Evolutionary conservation across 2,329 filamentous ascomycete genomes (phyloP), one percentile per base, ranked within the genome.

Genomic region (Curvularia lunata): DNA sequence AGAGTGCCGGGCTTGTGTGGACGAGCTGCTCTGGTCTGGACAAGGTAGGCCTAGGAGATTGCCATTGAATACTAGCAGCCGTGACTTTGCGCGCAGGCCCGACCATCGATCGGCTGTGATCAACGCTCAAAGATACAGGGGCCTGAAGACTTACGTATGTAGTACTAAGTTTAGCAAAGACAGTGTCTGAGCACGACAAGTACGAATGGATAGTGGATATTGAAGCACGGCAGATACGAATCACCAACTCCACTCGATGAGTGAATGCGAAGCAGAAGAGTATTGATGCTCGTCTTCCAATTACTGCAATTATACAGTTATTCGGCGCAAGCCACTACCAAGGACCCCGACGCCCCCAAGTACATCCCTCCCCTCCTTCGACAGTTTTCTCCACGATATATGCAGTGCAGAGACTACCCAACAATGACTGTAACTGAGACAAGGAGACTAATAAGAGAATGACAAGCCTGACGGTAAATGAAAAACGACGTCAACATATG

Each of bases 321-420:
- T 57, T 46, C 59, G 54, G 60, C 61, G 61, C 56, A 63, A 59
- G 52, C 54, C 58, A 64, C 56, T 59, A 62, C 54, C 56, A 54
- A 63, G 66, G 66, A 71, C 66, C 63, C 64, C 65, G 63, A 66
- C 68, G 59, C 72, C 30, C 68, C 66, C 63, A 67, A 64, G 63
- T 63, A 64, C 61, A 62, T 63, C 65, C 64, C 32, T 37, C 45
- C 45, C 21, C 51, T 40, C 43, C 50, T 34, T 32, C 43, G 23
- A 53, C 30, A 49, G 38, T 52, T 63, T 62, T 65, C 62, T 68
- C 65, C 64, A 63, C 60, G 47, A 49, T 56, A 48, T 58, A 62
- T 52, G 54, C 50, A 64, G 50, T 48, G 53, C 56, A 62, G 54
- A 55, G 41, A 51, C 51, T 45, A 57, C 49, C 43, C 38, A 51